These are phyloP conservation scores for Hippophae rhamnoides DNA, from an alignment of 306 rosid species.

Conservation along the genomic window DNA sequence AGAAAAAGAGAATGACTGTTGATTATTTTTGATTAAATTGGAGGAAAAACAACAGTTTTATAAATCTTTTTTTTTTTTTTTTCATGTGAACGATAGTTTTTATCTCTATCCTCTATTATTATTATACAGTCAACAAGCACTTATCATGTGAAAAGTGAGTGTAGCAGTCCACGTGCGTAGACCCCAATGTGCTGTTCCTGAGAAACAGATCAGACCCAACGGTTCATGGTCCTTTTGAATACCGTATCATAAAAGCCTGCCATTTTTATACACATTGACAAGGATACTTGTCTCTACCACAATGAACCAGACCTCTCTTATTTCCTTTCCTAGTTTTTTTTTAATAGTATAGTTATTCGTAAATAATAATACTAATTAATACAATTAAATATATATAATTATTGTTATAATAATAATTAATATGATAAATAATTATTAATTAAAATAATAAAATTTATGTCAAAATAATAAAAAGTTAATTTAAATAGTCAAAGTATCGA, in stretches of 20 bases:
- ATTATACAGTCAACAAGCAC: too few species aligned
- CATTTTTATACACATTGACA: conserved; percentile 10
- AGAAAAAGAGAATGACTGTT: conserved; percentile 23
- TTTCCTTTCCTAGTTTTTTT: too few species aligned
- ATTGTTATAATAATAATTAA: too few species aligned
- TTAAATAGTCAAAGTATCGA: too few species aligned
- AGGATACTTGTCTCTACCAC: not conserved
- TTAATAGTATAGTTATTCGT: too few species aligned
- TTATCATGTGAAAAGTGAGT: conserved; percentile 25
- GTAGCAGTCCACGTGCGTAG: conserved; percentile 65
- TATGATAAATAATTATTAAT: too few species aligned
- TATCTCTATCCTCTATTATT: too few species aligned
- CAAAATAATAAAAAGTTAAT: too few species aligned
- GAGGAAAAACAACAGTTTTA: conserved; percentile 16
- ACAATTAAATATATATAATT: too few species aligned
- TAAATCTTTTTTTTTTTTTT: not conserved
- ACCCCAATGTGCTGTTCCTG: conserved; percentile 53
- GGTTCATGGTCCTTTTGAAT: conserved; percentile 39
- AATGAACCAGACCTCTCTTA: too few species aligned
- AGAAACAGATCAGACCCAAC: conserved; percentile 68
- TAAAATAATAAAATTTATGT: too few species aligned
- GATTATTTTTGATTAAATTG: conserved; percentile 33
- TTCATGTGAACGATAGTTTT: conserved; percentile 10
- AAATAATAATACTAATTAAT: too few species aligned
- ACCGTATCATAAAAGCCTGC: conserved; percentile 40